Evolutionary conservation across 2,329 filamentous ascomycete genomes (phyloP), one percentile per base, ranked within the genome.

Genomic region (Cadophora gregata): DNA sequence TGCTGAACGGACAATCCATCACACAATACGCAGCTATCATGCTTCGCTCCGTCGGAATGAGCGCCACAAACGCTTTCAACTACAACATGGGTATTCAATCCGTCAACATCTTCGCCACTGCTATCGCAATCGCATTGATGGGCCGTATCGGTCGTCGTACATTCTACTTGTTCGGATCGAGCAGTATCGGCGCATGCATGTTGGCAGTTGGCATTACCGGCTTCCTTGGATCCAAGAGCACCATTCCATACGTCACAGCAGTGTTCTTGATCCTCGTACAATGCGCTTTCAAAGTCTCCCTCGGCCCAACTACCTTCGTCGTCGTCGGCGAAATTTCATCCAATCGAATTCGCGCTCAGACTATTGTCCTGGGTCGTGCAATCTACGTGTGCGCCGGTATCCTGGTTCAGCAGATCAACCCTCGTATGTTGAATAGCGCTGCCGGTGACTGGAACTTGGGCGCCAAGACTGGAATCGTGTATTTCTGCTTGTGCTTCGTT

Each of bases 1-100:
- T 63, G 10, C 36, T 63, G n/a, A 56, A 56, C 9, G 61, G 61
- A 29, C 48, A 63, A 16, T 56, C 61, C 14, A 47, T 63, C 38
- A 56, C 50, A 3, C 9, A 12, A n/a, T 63, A 33, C 27, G 48
- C 61, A 27, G 61, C 51, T 16, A 47, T 63, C 50, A 55, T 63
- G 31, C 27, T 63, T 3, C 12, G 33, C 16, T 56, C 61, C 24
- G 61, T 53, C 8, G 61, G 61, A 31, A 56, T 63, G 50, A 45
- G 48, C 25, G 36, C 48, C 4, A 42, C 38, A 19, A 51, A 63
- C 12, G 31, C 61, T 2, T 63, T 63, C 61, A 56, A 63, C 50
- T 56, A 55, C 24, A 63, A 63, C 33, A 63, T 63, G 48, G 61
- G 33, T 3, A 56, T 63, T n/a, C 50, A 56, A 24, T 56, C 61